Evolutionary conservation across 176 grass and related monocot species (phyloP).

Genomic region (Paspalum notatum): DNA sequence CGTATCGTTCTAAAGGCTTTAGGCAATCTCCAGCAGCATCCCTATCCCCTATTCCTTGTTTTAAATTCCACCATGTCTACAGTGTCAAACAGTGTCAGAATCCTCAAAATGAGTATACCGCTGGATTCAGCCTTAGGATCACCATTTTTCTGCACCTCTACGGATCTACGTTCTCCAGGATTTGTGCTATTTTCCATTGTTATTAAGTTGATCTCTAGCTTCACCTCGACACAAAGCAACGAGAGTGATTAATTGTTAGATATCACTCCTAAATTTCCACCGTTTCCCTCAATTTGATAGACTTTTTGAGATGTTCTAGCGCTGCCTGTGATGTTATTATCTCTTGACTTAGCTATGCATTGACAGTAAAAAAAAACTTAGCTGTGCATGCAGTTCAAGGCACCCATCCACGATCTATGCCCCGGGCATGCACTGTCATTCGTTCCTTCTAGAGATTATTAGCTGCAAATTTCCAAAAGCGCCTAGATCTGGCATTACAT

Average conservation of each 20-base stretch:
- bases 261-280: too few relatives aligned
- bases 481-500: background rate
- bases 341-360: background rate
- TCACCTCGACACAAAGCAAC: background rate
- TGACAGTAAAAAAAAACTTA: too few relatives aligned
- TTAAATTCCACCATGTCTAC: too few relatives aligned
- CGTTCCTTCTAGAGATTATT: background rate
- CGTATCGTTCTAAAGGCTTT: background rate
- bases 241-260: background rate
- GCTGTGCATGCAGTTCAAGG: background rate
- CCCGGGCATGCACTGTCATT: background rate
- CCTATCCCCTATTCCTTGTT: too few relatives aligned
- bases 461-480: conserved; percentile 32
- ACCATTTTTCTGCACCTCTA: background rate
- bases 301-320: background rate
- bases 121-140: too few relatives aligned
- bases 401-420: background rate
- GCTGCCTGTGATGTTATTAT: background rate
- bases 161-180: background rate
- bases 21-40: too few relatives aligned
- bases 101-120: too few relatives aligned
- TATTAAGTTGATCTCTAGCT: background rate
- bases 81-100: too few relatives aligned
- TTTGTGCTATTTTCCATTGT: background rate
- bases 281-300: background rate